Conservation (phyloP, 2,329 filamentous ascomycete species). For the Diaporthe sp. region DNA sequence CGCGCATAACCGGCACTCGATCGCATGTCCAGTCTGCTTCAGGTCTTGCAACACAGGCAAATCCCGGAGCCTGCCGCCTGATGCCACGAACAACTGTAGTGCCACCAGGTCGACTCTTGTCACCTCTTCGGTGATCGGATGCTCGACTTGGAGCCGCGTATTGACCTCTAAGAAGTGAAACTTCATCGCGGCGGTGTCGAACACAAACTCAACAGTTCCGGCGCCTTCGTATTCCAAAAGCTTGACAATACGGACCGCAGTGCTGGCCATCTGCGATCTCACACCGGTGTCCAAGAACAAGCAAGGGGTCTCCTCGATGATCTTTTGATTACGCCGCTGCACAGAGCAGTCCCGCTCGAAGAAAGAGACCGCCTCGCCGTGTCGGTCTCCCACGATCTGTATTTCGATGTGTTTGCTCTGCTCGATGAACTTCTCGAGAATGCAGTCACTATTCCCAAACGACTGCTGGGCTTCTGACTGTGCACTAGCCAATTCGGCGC, state of each 20-base stretch:
- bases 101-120: constrained; percentile 53
- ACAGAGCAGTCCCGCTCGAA: constrained; percentile 65
- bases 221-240: constrained; percentile 55
- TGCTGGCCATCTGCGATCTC: constrained; percentile 50
- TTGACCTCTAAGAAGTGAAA: constrained; percentile 65
- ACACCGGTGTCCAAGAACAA: constrained; percentile 48
- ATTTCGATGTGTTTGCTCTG: constrained; percentile 61
- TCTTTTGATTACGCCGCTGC: constrained; percentile 64
- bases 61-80: constrained; percentile 59
- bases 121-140: constrained; percentile 56
- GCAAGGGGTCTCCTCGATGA: constrained; percentile 62
- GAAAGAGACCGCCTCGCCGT: constrained; percentile 53
- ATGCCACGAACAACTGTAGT: constrained; percentile 43
- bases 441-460: constrained; percentile 56
- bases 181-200: constrained; percentile 51
- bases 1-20: constrained; percentile 80
- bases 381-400: constrained; percentile 61
- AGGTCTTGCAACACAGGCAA: constrained; percentile 53
- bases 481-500: constrained; percentile 50
- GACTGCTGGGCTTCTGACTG: constrained; percentile 54
- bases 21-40: constrained; percentile 67
- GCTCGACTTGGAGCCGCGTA: constrained; percentile 62
- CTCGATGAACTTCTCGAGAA: constrained; percentile 58
- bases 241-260: constrained; percentile 52
- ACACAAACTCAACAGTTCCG: constrained; percentile 61